Percentiles rank a stretch among this genome's conserved stretches.
Conservation (phyloP, 1,284 basidiomycete species). For the Porodaedalea pini region DNA sequence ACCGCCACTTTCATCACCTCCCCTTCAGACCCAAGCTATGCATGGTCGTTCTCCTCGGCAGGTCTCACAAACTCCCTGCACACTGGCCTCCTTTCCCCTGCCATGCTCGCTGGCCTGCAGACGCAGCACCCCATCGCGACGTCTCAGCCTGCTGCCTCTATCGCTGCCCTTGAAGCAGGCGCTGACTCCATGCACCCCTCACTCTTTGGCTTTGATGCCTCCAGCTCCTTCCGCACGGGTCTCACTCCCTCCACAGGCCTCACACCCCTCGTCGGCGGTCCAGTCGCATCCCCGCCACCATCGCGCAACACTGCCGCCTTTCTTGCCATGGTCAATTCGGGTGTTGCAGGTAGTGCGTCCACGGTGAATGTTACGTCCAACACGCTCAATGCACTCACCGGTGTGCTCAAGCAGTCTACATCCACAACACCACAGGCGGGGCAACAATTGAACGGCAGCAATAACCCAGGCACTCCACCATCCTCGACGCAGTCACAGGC, state of each 20-base stretch:
- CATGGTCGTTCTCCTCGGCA: too few relatives aligned
- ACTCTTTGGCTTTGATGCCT: slow-evolving; percentile 62
- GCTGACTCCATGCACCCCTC: slow-evolving; percentile 21
- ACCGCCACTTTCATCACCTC: slow-evolving; percentile 87
- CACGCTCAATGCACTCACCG: too few relatives aligned
- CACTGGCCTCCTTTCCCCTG: slow-evolving; percentile 88
- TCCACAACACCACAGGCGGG: slow-evolving; percentile 71
- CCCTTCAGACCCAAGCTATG: too few relatives aligned
- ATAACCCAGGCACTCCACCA: too few relatives aligned
- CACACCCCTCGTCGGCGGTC: slow-evolving; percentile 79
- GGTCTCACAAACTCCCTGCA: slow-evolving; percentile 75
- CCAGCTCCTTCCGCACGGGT: slow-evolving; percentile 68
- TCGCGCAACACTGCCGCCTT: slow-evolving; percentile 93
- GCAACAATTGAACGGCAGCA: slow-evolving; percentile 57
- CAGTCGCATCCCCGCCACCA: slow-evolving; percentile 75
- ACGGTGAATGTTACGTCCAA: too few relatives aligned
- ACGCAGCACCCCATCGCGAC: slow-evolving; percentile 31
- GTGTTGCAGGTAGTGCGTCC: too few relatives aligned
- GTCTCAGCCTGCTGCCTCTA: too few relatives aligned
- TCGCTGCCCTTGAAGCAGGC: slow-evolving; percentile 18
- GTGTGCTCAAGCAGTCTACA: too few relatives aligned
- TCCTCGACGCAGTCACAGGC: too few relatives aligned
- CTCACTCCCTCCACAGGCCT: slow-evolving; percentile 80
- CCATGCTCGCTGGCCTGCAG: slow-evolving; percentile 90
- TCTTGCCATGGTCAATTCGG: too few relatives aligned